A percentile compares a stretch with the other conserved stretches of the same genome.
These are phyloP conservation scores for Noccaea bulbosa DNA, from an alignment of 345 rosid species.

Conservation along the genomic window DNA sequence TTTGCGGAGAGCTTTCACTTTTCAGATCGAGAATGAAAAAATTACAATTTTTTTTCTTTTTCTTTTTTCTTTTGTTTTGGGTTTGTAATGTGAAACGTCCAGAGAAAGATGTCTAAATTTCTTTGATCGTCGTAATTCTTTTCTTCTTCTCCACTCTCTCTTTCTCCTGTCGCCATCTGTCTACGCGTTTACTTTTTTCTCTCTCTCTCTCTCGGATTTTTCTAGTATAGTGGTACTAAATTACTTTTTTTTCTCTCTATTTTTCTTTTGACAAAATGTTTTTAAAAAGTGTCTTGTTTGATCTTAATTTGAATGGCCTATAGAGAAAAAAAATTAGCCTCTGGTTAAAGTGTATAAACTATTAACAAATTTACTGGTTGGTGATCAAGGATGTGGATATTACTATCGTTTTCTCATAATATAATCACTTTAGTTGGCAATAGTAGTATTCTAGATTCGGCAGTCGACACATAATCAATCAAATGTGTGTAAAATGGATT, in stretches of 20 bases:
- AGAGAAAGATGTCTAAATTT: conserved; percentile 42
- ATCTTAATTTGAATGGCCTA: conserved; percentile 17
- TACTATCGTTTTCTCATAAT: conserved; percentile 38
- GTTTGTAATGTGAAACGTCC: conserved; percentile 69
- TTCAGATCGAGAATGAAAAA: conserved; percentile 41
- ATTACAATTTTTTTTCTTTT: neutral
- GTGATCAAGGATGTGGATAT: conserved; percentile 33
- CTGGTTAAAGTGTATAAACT: conserved; percentile 3
- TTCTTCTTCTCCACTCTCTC: conserved; percentile 46
- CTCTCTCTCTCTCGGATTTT: conserved; percentile 20
- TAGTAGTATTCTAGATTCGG: conserved; percentile 25
- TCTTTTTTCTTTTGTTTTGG: conserved; percentile 48
- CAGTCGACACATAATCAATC: conserved; percentile 24
- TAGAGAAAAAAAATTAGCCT: conserved; percentile 23
- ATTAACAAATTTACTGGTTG: conserved; percentile 13
- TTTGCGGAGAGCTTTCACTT: conserved; percentile 29
- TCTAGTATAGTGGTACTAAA: neutral
- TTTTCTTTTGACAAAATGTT: conserved; percentile 37
- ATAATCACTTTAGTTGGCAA: conserved; percentile 12
- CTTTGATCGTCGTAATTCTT: conserved; percentile 41
- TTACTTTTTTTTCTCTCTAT: neutral
- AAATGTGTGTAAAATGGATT: conserved; percentile 12
- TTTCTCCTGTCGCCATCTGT: conserved; percentile 63
- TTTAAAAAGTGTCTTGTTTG: conserved; percentile 18
- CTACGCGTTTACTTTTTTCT: conserved; percentile 80